phyloP scores from a whole-genome alignment of 345 rosid genomes.

The Brassica nigra region DNA sequence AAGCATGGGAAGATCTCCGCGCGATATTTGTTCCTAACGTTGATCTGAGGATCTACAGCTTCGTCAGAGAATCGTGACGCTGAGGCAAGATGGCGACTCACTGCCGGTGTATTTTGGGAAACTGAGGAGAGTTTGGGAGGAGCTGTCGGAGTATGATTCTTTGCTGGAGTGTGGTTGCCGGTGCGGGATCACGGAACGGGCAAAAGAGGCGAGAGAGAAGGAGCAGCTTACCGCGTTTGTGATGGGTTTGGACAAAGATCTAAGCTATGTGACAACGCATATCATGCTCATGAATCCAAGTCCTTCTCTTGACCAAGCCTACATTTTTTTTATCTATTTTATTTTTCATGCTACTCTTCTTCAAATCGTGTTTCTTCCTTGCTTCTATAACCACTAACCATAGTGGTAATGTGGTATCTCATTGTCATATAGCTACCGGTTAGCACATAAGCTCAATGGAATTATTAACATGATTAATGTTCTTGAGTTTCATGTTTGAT shows the following conservation, averaged over 20 bases:
- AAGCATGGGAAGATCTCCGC: neutral
- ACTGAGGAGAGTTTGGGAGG: neutral
- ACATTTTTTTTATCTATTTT: neutral
- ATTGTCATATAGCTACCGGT: neutral
- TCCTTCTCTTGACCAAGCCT: slow-evolving; percentile 16
- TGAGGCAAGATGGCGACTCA: neutral
- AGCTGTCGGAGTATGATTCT: neutral
- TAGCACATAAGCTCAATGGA: neutral
- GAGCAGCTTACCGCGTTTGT: slow-evolving; percentile 8
- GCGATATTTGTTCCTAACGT: neutral
- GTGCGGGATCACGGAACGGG: neutral
- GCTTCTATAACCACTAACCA: neutral
- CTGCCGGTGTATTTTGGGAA: neutral
- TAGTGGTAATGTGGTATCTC: neutral
- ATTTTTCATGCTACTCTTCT: neutral
- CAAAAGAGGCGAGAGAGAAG: slow-evolving; percentile 23
- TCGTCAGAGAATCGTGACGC: neutral
- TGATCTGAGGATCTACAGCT: neutral
- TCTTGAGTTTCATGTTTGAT: neutral
- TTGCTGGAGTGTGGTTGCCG: neutral
- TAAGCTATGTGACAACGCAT: neutral
- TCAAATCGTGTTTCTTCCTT: neutral
- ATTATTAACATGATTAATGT: neutral
- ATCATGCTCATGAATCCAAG: slow-evolving; percentile 11
- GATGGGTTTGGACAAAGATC: neutral